A percentile compares a stretch with the other conserved stretches of the same genome.
phyloP scores from a whole-genome alignment of 345 rosid species.

The Passiflora organensis region DNA sequence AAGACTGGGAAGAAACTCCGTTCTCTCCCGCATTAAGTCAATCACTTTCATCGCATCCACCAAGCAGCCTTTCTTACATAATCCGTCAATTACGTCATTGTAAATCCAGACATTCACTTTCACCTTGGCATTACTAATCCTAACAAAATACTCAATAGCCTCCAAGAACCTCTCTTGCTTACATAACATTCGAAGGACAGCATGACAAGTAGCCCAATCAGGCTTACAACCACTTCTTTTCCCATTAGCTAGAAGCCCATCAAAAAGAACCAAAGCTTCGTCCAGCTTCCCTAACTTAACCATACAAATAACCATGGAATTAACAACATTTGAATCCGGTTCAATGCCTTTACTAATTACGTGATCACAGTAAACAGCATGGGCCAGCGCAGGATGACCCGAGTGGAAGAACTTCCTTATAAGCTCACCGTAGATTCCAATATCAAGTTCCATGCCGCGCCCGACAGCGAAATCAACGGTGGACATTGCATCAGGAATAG shows the following conservation, averaged over 20 bases:
- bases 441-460: constrained; percentile 43
- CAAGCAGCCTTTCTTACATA: constrained; percentile 43
- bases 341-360: constrained; percentile 38
- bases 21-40: constrained; percentile 38
- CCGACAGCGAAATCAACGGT: constrained; percentile 31
- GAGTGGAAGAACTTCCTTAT: constrained; percentile 37
- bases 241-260: constrained; percentile 28
- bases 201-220: constrained; percentile 28
- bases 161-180: constrained; percentile 39
- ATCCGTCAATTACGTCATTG: constrained; percentile 40
- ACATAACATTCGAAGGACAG: constrained; percentile 37
- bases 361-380: constrained; percentile 29
- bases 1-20: constrained; percentile 32
- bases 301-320: constrained; percentile 46
- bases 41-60: constrained; percentile 49
- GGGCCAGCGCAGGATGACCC: constrained; percentile 40
- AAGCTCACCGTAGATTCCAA: constrained; percentile 25
- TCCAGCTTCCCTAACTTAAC: constrained; percentile 47
- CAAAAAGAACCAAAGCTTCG: constrained; percentile 45
- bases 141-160: constrained; percentile 40
- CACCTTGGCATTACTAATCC: constrained; percentile 23
- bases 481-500: constrained; percentile 34
- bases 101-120: constrained; percentile 38
- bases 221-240: constrained; percentile 22
- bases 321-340: constrained; percentile 36